Base-by-base conservation (phyloP, 2,329 filamentous ascomycete genomes). In the Sarocladiaceae sp. region DNA sequence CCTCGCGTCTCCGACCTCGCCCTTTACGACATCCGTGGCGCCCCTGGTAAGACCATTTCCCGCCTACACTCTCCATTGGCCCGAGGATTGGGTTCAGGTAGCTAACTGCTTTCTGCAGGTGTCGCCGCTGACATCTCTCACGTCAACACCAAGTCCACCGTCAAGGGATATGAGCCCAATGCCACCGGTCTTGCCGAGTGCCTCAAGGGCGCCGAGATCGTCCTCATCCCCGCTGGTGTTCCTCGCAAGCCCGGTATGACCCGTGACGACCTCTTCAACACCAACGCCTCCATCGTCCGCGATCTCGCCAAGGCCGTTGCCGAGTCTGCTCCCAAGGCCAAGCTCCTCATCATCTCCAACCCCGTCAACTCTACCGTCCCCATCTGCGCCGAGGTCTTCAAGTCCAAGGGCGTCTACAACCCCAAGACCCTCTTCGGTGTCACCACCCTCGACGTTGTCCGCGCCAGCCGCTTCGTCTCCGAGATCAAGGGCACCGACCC, bases 201-300 rank as follows among this genome's bases (percentile, higher is more conserved):
- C 62, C 81, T 98, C 67, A 85, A 87, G 74, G 90, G 80, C 64
- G 76, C 89, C 62, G 89, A 97, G 72, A 83, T 98, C 59, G 88
- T 98, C 63, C 82, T 98, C 64, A 97, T 98, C 69, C 93, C 93
- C 63, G 93, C 93, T 62, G 93, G 93, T 78, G 91, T 98, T 56
- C 93, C 93, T 65, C 89, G 93, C 75, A 96, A 96, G 82, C 93
- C 93, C 67, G 93, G 93, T 73, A 98, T 98, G 93, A 95, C 87
- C 74, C 90, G 93, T 78, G 93, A 98, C 73, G 91, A 98, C 68
- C 85, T 98, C 54, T 98, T 98, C 89, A 97, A 97, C 83, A 98
- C 91, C 80, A 98, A 98, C 72, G 93, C 93, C 70, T 95, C 88
- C 67, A 98, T 98, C 69, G 93, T 98, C 67, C 90, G 91, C 64